Conservation (phyloP, 2,329 filamentous ascomycete genomes). For the Acrocalymma vagum region DNA sequence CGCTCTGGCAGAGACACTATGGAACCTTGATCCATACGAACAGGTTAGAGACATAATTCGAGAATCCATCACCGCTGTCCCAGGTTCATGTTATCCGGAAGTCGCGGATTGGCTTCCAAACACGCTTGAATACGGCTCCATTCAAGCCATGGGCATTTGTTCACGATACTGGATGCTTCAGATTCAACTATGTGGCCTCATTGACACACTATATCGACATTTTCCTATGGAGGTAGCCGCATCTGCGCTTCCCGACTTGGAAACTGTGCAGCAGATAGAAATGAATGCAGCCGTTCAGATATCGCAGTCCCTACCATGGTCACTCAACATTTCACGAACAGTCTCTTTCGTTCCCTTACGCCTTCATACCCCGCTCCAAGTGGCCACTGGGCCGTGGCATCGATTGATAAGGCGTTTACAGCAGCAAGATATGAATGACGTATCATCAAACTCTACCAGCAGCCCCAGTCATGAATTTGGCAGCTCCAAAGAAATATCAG, state of each 20-base stretch:
- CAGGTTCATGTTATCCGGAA: constrained; percentile 18
- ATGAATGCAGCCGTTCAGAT: constrained; percentile 27
- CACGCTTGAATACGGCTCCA: constrained; percentile 27
- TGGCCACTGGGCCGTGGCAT: constrained; percentile 36
- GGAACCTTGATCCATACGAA: constrained; percentile 22
- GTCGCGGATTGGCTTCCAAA: constrained; percentile 29
- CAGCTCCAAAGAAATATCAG: constrained; percentile 5
- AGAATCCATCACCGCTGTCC: constrained; percentile 16
- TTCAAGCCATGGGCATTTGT: constrained; percentile 31
- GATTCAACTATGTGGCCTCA: constrained; percentile 30
- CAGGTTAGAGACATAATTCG: constrained; percentile 25
- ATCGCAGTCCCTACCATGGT: constrained; percentile 31
- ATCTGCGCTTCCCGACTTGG: constrained; percentile 25
- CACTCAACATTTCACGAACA: constrained; percentile 22
- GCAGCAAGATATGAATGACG: too few species aligned
- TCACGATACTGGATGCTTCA: constrained; percentile 38
- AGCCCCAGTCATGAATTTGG: neutral
- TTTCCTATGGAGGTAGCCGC: constrained; percentile 24
- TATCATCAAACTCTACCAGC: neutral
- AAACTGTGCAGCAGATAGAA: constrained; percentile 23
- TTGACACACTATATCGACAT: constrained; percentile 30
- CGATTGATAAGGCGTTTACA: too few species aligned
- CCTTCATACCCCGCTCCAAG: constrained; percentile 35
- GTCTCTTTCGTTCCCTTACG: constrained; percentile 36
- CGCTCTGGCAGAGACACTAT: constrained; percentile 29